A percentile compares a stretch with the other conserved stretches of the same genome.
These are phyloP conservation scores for Globisporangium barbulae DNA, from an alignment of 352 stramenopile genomes.

Conservation along the genomic window DNA sequence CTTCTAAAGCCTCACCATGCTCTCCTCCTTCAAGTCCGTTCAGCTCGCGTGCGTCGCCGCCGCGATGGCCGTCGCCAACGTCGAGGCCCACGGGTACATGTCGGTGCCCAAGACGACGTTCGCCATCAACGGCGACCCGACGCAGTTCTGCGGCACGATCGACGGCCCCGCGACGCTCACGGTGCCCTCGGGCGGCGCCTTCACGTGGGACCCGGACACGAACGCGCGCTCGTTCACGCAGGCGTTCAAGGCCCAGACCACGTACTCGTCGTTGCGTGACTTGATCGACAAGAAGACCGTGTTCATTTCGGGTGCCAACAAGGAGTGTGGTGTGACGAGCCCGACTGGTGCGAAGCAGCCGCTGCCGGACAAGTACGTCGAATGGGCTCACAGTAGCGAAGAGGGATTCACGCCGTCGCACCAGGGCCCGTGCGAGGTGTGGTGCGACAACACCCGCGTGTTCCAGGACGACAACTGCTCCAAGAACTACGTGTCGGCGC, in stretches of 20 bases:
- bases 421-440: too few relatives aligned
- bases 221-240: constrained; percentile 25
- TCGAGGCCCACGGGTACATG: constrained; percentile 1
- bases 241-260: constrained; percentile 19
- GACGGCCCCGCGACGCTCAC: constrained; percentile 10
- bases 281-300: constrained; percentile 13
- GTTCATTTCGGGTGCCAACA: constrained; percentile 6
- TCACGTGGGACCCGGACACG: constrained; percentile 11
- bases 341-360: constrained; percentile 26
- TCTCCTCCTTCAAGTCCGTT: not conserved
- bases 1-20: not conserved
- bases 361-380: constrained; percentile 29
- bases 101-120: constrained; percentile 12
- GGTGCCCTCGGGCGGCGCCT: constrained; percentile 10
- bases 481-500: too few relatives aligned
- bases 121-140: constrained; percentile 7
- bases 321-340: constrained; percentile 28
- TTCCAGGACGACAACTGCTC: too few relatives aligned
- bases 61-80: not conserved
- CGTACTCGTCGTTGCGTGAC: constrained; percentile 19
- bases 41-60: constrained; percentile 2
- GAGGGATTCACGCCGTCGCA: constrained; percentile 18
- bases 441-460: too few relatives aligned
- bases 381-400: constrained; percentile 26
- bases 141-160: constrained; percentile 15